Evolutionary conservation across 2,329 filamentous ascomycete species (phyloP), one percentile per base, ranked within the genome.

Genomic region (Ceratocystis destructans): DNA sequence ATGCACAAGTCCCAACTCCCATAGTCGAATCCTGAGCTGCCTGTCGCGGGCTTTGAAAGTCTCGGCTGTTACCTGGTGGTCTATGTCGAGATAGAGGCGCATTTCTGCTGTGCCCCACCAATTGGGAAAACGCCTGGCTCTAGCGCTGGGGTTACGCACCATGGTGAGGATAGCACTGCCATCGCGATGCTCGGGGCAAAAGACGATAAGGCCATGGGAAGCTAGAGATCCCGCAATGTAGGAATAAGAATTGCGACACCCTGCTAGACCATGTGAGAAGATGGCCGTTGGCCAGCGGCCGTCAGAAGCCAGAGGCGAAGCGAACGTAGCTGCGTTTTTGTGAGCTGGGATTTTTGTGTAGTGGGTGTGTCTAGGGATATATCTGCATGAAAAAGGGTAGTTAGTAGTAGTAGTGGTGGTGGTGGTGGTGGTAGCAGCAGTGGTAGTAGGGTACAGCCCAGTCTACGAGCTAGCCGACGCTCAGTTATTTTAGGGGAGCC

Each of bases 221-320:
- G 90, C 88, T 33, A 96, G 77, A 0, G 88, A 89, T 17, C 88
- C 88, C 20, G 83, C 87, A 28, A 95, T 77, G 72, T 92, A 87
- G n/a, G 89, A 93, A 76, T 96, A 96, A 10, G 89, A 85, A 71
- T 94, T 94, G 70, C 89, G 82, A 68, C 84, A 87, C 46, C 90
- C 90, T 46, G 88, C 90, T 1, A 96, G 79, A 0, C 90, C 90
- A 73, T 96, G 90, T 1, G 89, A 94, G 75, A 96, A 95, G 69
- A 96, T 79, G 78, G 90, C 85, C 0, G 90, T 87, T 0, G 90
- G 90, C 87, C 89, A 94, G 76, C 84, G 78, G 66, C 79, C 77
- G 67, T 77, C 75, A 3, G 77, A 72, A 2, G 78, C 76, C 10
- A 77, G 71, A 67, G 83, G 72, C 67, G 78, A 68, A 72, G 85